Evolutionary conservation across 192 early-diverging fungal species (phyloP), one percentile per base, ranked within the genome.

Genomic region (Powellomyces hirtus): DNA sequence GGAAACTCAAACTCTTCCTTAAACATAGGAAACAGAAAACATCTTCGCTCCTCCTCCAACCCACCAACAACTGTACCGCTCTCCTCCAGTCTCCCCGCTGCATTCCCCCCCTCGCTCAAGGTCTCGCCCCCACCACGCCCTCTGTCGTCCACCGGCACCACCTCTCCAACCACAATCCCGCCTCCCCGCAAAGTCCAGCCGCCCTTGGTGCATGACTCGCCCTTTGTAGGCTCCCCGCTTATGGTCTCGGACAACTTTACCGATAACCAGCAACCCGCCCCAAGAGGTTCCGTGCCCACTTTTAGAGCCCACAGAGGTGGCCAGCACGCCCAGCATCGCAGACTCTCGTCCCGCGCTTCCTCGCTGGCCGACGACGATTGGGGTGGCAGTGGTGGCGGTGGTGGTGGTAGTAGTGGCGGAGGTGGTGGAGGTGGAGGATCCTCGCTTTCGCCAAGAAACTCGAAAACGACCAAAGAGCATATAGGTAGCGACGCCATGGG

Each of bases 201-300:
- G 11, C 59, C 34, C 5, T 30, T 63, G n/a, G 68, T 63, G 14
- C 49, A 71, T 31, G 68, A 72, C 26, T 71, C 68, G 38, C 73
- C 73, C 11, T 70, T 75, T 38, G 68, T 75, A 7, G 73, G 73
- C 26, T 71, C 68, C 1, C 73, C 73, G 22, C 55, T 75, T 4
- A 30, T 75, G 34, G 68, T 55, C 26, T 71, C 68, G 8, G 73
- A 75, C 18, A 45, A 70, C 22, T 75, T 66, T 52, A 49, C 31
- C 10, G 71, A 38, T 50, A 62, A 52, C 34, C 59, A 36, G 20
- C 31, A 37, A n/a, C 67, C 67, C 14, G 49, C 35, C 16, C 62
- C 62, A 7, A n/a, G 62, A 64, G 44, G 55, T 42, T n/a, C 34
- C 31, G 16, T 44, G 24, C 50, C 37, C 13, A 29, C 49, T 34